Conservation (phyloP, 495 filamentous ascomycete genomes). For the Aspergillus ellipticus region DNA sequence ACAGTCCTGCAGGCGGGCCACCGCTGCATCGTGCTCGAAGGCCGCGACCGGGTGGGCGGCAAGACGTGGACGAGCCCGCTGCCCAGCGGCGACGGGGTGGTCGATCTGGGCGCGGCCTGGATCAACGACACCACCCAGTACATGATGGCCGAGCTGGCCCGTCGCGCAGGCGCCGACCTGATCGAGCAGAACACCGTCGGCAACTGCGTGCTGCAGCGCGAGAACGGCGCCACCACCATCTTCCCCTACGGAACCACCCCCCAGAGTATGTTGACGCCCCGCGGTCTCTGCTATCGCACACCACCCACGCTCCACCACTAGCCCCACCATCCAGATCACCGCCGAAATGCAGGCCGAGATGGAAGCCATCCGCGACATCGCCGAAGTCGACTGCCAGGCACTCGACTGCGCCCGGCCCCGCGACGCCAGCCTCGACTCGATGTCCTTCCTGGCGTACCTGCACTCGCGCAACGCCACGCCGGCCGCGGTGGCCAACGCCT, state of each 20-base stretch:
- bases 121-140: constrained; percentile 50
- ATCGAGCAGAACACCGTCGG: constrained; percentile 42
- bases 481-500: constrained; percentile 21
- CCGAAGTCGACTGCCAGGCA: constrained; percentile 23
- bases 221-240: constrained; percentile 16
- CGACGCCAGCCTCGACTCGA: constrained; percentile 22
- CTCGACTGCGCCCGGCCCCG: constrained; percentile 13
- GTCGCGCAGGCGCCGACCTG: constrained; percentile 34
- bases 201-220: constrained; percentile 29
- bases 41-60: constrained; percentile 46
- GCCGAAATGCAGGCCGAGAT: neutral
- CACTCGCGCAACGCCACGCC: constrained; percentile 17
- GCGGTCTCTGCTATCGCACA: neutral
- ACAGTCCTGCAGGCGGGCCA: constrained; percentile 35
- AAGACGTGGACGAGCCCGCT: constrained; percentile 33
- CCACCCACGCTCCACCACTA: too few species aligned
- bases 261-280: constrained; percentile 26
- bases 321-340: constrained; percentile 7
- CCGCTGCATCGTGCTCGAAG: constrained; percentile 43
- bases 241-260: constrained; percentile 31
- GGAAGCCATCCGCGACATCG: constrained; percentile 16
- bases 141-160: constrained; percentile 31
- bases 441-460: constrained; percentile 31
- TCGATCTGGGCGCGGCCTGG: constrained; percentile 51
- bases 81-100: constrained; percentile 17